Evolutionary conservation across 2,329 filamentous ascomycete species (phyloP).

Genomic region (Capronia americana): DNA sequence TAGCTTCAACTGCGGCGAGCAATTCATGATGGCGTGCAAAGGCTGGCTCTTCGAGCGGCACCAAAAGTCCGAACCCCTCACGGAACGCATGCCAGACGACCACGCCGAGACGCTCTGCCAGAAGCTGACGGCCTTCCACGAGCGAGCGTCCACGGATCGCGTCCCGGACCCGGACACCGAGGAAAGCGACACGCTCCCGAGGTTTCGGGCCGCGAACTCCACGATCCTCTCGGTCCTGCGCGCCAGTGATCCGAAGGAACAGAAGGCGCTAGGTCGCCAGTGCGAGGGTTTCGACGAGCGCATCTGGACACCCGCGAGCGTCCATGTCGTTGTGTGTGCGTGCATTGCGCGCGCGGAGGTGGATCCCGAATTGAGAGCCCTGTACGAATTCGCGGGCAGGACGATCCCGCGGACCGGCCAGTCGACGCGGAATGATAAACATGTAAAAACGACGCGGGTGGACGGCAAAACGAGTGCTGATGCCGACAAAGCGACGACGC

Average conservation of each 20-base stretch:
- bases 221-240: constrained; percentile 19
- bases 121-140: constrained; percentile 4
- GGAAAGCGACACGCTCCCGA: not conserved
- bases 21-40: constrained; percentile 34
- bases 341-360: constrained; percentile 28
- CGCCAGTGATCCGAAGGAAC: constrained; percentile 10
- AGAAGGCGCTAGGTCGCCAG: constrained; percentile 24
- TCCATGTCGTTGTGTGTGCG: constrained; percentile 17
- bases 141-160: not conserved
- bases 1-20: constrained; percentile 30
- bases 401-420: not conserved
- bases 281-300: constrained; percentile 15
- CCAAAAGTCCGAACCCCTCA: not conserved
- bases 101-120: not conserved
- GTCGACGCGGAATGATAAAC: not conserved
- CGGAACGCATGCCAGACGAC: not conserved
- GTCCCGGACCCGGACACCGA: no score
- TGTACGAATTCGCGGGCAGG: constrained; percentile 15
- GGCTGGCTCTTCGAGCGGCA: constrained; percentile 28
- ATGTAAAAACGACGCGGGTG: no score
- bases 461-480: no score
- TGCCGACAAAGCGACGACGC: no score
- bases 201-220: not conserved
- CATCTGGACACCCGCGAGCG: constrained; percentile 19
- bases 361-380: constrained; percentile 12